A percentile compares a stretch with the other conserved stretches of the same genome.
Evolutionary conservation across 2,329 filamentous ascomycete genomes (phyloP).

Genomic region (Phaeosphaeriaceae sp.): DNA sequence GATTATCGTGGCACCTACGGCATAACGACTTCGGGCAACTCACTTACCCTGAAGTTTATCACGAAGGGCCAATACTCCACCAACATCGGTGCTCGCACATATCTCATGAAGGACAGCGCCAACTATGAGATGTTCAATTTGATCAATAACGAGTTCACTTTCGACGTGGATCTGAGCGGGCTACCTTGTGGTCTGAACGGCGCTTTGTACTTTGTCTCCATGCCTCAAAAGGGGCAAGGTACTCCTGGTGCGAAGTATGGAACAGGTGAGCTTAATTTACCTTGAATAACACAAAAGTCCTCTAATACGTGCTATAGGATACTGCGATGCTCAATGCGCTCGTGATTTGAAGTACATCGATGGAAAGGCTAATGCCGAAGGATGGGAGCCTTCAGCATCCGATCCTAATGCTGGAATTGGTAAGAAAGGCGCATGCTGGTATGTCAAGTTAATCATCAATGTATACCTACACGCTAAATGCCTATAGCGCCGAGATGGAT

Average conservation of each 20-base stretch:
- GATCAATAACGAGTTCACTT: conserved; percentile 44
- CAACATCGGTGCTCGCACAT: conserved; percentile 46
- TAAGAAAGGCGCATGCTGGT: conserved; percentile 65
- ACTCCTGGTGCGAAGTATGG: conserved; percentile 57
- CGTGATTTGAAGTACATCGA: conserved; percentile 57
- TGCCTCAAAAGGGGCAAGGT: conserved; percentile 60
- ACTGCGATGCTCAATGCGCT: conserved; percentile 43
- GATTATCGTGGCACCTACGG: conserved; percentile 47
- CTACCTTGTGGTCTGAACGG: conserved; percentile 73
- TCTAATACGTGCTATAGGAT: conserved; percentile 42
- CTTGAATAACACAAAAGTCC: background rate
- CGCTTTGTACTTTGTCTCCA: conserved; percentile 55
- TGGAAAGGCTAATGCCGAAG: conserved; percentile 62
- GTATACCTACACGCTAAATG: background rate
- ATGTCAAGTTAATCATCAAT: background rate
- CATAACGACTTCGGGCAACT: conserved; percentile 57
- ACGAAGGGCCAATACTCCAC: conserved; percentile 53
- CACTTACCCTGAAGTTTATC: conserved; percentile 62
- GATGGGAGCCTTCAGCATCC: conserved; percentile 58
- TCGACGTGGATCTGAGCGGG: conserved; percentile 58
- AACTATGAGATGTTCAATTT: conserved; percentile 46
- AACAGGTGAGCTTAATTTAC: conserved; percentile 52
- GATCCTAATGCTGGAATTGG: conserved; percentile 61
- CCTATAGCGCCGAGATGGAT: conserved; percentile 63
- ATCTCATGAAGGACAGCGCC: conserved; percentile 41